phyloP scores from a whole-genome alignment of 306 rosid species.

The Medicago arabica region DNA sequence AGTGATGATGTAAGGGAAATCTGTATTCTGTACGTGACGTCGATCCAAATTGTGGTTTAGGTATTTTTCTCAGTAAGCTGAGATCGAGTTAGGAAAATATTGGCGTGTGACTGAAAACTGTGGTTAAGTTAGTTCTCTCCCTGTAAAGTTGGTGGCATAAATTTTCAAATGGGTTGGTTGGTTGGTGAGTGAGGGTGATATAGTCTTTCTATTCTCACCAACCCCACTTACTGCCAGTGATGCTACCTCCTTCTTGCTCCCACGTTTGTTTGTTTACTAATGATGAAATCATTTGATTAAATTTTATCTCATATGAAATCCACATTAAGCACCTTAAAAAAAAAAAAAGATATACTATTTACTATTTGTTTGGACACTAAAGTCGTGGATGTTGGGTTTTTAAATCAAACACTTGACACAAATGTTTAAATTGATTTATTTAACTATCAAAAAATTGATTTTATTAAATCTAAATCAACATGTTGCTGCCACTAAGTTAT shows the following conservation, averaged over 20 bases:
- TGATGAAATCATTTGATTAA: too few species aligned
- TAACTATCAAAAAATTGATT: too few species aligned
- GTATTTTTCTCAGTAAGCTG: background rate
- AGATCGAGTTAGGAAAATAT: background rate
- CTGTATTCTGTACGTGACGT: background rate
- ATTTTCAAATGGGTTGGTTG: background rate
- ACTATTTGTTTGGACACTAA: too few species aligned
- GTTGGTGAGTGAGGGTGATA: constrained; percentile 20
- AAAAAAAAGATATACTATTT: too few species aligned
- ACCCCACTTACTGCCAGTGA: background rate
- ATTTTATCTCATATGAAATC: too few species aligned
- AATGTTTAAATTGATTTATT: too few species aligned
- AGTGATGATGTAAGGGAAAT: background rate
- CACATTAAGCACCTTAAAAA: too few species aligned
- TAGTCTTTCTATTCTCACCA: constrained; percentile 6
- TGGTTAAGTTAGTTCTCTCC: background rate
- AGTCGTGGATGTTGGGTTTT: too few species aligned
- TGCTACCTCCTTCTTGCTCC: background rate
- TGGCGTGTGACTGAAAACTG: background rate
- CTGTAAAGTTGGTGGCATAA: background rate
- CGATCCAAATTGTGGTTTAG: background rate
- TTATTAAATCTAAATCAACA: too few species aligned
- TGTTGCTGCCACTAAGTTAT: too few species aligned
- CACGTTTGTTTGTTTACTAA: background rate
- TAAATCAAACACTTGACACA: too few species aligned